Conservation (phyloP, 2,329 filamentous ascomycete genomes). For the Colletotrichum eleusines region DNA sequence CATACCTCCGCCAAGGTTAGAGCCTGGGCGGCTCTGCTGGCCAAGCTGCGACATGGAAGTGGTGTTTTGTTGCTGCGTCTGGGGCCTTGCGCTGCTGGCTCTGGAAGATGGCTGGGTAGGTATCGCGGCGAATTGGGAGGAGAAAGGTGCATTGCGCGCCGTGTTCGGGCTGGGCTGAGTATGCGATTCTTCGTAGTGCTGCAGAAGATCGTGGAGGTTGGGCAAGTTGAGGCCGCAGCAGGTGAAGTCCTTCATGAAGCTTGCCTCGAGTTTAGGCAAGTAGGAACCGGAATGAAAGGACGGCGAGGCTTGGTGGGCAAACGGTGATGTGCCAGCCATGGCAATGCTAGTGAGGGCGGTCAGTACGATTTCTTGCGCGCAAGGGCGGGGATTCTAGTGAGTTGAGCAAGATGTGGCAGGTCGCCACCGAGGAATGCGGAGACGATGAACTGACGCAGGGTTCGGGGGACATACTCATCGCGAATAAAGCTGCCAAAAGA, state of each 20-base stretch:
- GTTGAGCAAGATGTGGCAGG: slow-evolving; percentile 6
- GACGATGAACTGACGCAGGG: slow-evolving; percentile 33
- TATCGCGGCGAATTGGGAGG: slow-evolving; percentile 53
- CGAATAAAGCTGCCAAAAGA: slow-evolving; percentile 97
- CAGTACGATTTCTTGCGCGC: slow-evolving; percentile 1
- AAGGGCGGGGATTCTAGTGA: background rate
- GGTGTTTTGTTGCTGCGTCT: slow-evolving; percentile 37
- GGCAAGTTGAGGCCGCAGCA: slow-evolving; percentile 93
- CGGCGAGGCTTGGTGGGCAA: slow-evolving; percentile 82
- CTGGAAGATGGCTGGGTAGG: slow-evolving; percentile 36
- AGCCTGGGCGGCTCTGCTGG: slow-evolving; percentile 31
- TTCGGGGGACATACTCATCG: slow-evolving; percentile 82
- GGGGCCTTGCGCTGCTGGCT: slow-evolving; percentile 39
- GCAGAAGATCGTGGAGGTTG: slow-evolving; percentile 92
- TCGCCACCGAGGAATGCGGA: slow-evolving; percentile 14
- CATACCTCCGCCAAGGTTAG: slow-evolving; percentile 38
- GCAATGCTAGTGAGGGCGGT: slow-evolving; percentile 74
- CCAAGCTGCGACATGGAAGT: slow-evolving; percentile 39
- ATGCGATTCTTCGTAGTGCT: slow-evolving; percentile 97
- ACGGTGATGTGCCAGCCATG: slow-evolving; percentile 97
- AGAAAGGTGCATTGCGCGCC: slow-evolving; percentile 54
- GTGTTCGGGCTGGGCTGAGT: slow-evolving; percentile 72
- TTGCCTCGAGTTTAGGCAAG: slow-evolving; percentile 93
- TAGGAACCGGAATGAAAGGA: slow-evolving; percentile 98
- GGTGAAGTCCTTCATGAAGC: slow-evolving; percentile 97